Conservation (phyloP, 2,329 filamentous ascomycete species). For the Byssoonygena ceratinophila region DNA sequence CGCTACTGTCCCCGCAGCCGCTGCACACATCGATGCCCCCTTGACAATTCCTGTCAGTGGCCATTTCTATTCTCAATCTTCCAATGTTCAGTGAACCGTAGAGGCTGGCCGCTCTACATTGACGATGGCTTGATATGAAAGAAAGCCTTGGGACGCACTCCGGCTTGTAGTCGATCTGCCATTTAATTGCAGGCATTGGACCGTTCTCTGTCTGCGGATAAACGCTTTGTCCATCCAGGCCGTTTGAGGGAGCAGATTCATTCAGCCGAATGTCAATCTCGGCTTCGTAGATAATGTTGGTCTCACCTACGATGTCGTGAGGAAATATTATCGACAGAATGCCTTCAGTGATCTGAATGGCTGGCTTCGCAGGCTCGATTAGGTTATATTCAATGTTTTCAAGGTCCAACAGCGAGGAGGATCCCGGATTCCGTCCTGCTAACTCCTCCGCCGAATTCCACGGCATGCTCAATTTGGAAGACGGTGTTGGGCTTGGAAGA, state of each 20-base stretch:
- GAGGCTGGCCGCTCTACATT: neutral
- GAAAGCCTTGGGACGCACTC: neutral
- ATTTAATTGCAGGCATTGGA: neutral
- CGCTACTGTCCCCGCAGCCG: neutral
- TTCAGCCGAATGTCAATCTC: conserved; percentile 2
- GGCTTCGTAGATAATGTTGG: conserved; percentile 3
- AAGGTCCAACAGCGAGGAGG: neutral
- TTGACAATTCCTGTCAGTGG: neutral
- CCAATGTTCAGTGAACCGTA: neutral
- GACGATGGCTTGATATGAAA: neutral
- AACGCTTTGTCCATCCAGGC: neutral
- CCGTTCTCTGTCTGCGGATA: neutral
- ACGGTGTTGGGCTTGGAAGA: conserved; percentile 18
- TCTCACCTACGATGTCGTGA: neutral
- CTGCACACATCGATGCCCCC: neutral
- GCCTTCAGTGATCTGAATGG: neutral
- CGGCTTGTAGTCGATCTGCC: conserved; percentile 9
- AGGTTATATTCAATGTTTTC: conserved; percentile 6
- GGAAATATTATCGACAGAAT: conserved; percentile 6
- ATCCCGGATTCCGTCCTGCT: neutral
- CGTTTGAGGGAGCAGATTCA: neutral
- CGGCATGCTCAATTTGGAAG: conserved; percentile 18
- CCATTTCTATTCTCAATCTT: neutral
- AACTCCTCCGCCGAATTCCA: conserved; percentile 17
- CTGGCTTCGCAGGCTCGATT: neutral